Base-by-base conservation (phyloP, 495 filamentous ascomycete genomes). In the Talaromyces nanjingensis region DNA sequence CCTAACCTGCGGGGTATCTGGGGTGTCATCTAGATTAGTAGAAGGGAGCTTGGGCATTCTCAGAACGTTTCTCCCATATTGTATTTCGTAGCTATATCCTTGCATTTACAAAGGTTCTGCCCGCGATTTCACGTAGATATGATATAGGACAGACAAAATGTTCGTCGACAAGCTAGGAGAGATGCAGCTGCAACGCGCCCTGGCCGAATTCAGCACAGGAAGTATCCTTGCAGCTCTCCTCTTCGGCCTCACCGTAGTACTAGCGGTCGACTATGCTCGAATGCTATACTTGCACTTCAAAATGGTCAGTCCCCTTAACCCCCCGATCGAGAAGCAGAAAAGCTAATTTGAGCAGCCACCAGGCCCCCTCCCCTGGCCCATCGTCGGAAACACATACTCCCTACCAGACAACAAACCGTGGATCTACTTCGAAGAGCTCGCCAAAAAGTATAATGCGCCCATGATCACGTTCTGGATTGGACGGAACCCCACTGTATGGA, bases 401-500 rank as follows among this genome's bases (percentile, higher is more conserved):
- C 73, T 87, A 1, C 86, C 86, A 0, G 75, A 83, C n/a, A 79
- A 72, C 33, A 87, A 87, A 63, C 84, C 85, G 2, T 87, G 86
- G 86, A 80, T 86, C 24, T 84, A 84, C 72, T 87, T 88, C 64
- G 86, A 88, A 57, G 66, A 79, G 53, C 69, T 87, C 0, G 81
- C 86, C 6, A 84, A 84, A 66, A 65, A 73, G 56, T 81, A 83
- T 63, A 71, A 82, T 27, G 73, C 80, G 0, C 79, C 83, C 1
- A 65, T 87, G 0, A 81, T 88, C n/a, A 88, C 86, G 1, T 84
- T 85, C 65, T 81, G 85, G 86, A 83, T 86, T 47, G 85, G 86
- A 37, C 72, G 86, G 6, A 85, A 83, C 56, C 85, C 86, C 0
- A 87, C 84, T 0, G 77, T 88, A 14, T 88, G 86, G 85, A 82